Evolutionary conservation across 2,329 filamentous ascomycete species (phyloP).

Genomic region (Davidsoniella eucalypti): DNA sequence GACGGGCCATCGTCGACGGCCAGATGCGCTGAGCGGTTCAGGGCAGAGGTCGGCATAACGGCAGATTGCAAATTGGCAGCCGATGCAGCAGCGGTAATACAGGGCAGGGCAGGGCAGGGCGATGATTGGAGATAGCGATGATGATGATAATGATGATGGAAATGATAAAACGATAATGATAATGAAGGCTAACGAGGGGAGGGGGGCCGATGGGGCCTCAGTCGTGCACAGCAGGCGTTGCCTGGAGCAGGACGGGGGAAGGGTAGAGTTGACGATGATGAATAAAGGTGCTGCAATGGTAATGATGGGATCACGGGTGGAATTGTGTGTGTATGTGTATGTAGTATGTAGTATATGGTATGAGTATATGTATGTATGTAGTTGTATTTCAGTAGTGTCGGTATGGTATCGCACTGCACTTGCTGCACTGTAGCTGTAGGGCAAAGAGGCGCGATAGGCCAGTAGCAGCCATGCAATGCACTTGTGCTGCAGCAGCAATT

Average conservation of each 20-base stretch:
- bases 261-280: not conserved
- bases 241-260: not conserved
- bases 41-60: constrained; percentile 1
- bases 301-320: constrained; percentile 1
- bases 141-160: not conserved
- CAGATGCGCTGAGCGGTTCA: constrained; percentile 8
- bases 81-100: not conserved
- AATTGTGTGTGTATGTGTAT: too few relatives aligned
- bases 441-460: constrained; percentile 6
- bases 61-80: not conserved
- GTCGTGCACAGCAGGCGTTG: not conserved
- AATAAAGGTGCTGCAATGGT: not conserved
- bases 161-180: not conserved
- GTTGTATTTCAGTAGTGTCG: not conserved
- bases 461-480: constrained; percentile 1
- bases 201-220: not conserved
- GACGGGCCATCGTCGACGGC: constrained; percentile 37
- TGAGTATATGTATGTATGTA: not conserved
- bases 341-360: too few relatives aligned
- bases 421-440: too few relatives aligned
- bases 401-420: constrained; percentile 5
- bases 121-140: not conserved
- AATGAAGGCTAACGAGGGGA: not conserved
- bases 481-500: not conserved
- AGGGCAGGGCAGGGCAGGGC: too few relatives aligned